These are phyloP conservation scores for Gastrolobium villosum DNA, from an alignment of 306 rosid genomes.

Conservation along the genomic window DNA sequence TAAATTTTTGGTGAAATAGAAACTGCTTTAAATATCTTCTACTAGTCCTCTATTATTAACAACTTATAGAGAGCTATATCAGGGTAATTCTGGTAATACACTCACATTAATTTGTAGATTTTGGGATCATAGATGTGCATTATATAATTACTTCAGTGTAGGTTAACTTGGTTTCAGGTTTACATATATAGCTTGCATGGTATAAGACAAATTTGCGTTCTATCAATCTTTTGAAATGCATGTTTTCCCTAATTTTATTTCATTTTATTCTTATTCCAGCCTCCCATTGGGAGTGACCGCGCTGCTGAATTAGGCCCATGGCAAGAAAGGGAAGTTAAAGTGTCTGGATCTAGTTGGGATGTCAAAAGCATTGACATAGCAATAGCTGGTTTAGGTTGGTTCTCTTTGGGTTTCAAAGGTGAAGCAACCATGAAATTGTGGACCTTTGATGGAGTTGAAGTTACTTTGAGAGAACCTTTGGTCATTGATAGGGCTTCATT, in stretches of 20 bases:
- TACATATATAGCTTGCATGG: constrained; percentile 22
- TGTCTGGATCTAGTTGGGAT: constrained; percentile 85
- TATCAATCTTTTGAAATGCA: constrained; percentile 2
- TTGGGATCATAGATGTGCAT: not conserved
- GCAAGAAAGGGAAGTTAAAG: constrained; percentile 77
- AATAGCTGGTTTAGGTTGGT: constrained; percentile 87
- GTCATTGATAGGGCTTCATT: constrained; percentile 85
- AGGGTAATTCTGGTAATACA: not conserved
- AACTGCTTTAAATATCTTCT: not conserved
- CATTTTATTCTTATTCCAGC: constrained; percentile 59
- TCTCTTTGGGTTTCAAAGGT: constrained; percentile 86
- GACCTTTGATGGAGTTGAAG: constrained; percentile 79
- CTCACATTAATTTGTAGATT: not conserved
- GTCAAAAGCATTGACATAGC: constrained; percentile 82
- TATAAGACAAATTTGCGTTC: constrained; percentile 5
- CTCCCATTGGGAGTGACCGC: constrained; percentile 73
- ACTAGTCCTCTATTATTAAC: not conserved
- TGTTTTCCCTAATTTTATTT: constrained; percentile 33
- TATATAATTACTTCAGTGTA: constrained; percentile 15
- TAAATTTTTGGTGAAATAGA: not conserved
- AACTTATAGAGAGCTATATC: not conserved
- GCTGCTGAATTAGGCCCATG: constrained; percentile 70
- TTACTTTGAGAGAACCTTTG: constrained; percentile 83
- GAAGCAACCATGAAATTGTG: constrained; percentile 79
- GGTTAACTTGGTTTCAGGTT: not conserved